phyloP scores from a whole-genome alignment of 805 yeast genomes.

The Saturnispora sanitii region DNA sequence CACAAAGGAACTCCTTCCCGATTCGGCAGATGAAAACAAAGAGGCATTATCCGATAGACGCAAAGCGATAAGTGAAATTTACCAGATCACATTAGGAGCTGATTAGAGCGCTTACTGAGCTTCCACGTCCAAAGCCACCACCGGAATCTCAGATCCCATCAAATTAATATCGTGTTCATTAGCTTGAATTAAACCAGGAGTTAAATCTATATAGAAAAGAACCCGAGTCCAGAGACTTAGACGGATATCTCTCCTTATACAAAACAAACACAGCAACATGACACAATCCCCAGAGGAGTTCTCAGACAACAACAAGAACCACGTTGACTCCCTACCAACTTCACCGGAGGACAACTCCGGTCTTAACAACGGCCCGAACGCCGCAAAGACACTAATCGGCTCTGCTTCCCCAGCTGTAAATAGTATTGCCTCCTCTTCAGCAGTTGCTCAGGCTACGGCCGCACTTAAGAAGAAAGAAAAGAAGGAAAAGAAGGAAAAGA shows the following conservation, averaged over 20 bases:
- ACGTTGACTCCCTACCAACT: conserved; percentile 17
- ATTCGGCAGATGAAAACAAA: background rate
- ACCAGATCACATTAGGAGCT: background rate
- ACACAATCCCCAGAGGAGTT: conserved; percentile 13
- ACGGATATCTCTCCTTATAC: conserved; percentile 29
- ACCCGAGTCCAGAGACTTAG: conserved; percentile 24
- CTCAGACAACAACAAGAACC: conserved; percentile 14
- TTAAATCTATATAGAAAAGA: conserved; percentile 13
- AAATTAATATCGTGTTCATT: conserved; percentile 4
- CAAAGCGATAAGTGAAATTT: conserved; percentile 1
- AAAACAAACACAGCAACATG: conserved; percentile 12
- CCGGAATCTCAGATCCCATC: conserved; percentile 1
- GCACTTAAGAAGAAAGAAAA: conserved; percentile 8
- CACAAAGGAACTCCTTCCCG: background rate
- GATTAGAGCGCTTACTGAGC: background rate
- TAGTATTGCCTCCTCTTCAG: conserved; percentile 35
- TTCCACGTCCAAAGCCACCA: background rate
- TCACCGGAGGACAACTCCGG: conserved; percentile 26
- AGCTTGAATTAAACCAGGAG: conserved; percentile 12
- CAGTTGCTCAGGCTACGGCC: conserved; percentile 8
- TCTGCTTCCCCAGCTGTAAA: background rate
- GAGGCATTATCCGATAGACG: conserved; percentile 1
- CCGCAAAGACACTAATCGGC: background rate
- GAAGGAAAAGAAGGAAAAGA: conserved; percentile 21
- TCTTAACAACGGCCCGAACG: background rate